Evolutionary conservation across 78 protist species (phyloP), one percentile per base, ranked within the genome.

Genomic region (Chrysochromulina tobinii): DNA sequence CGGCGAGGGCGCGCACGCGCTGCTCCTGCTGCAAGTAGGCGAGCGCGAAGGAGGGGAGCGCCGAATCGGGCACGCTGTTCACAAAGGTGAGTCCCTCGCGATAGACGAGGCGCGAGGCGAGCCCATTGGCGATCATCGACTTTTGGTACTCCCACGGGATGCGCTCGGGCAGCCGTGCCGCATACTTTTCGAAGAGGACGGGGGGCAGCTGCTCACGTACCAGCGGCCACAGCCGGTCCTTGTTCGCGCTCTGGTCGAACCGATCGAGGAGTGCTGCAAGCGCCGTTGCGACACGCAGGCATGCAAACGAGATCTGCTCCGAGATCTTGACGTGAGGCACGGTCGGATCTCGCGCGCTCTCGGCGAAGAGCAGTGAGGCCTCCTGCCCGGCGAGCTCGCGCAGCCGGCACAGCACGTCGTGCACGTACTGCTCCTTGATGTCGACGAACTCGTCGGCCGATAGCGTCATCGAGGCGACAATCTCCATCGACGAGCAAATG

Each of bases 191-290:
- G 57, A 75, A 75, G 58, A 75, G 57, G 11, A 18, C 27, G 7
- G 83, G 27, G 20, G 83, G 83, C 20, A 75, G 58, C 5, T 50
- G 83, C 83, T 75, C 83, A 57, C 83, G 51, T 57, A 50, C 50
- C n/a, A 75, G 83, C 54, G 83, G 83, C 83, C 83, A 75, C 58
- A 75, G 83, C 83, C 83, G 83, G 58, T 50, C 25, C 83, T 75
- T 75, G 5, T 18, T 54, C 1, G 12, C 15, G 27, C 38, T 38
- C 38, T 6, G n/a, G 23, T 50, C 23, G n/a, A 75, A 50, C 57
- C 38, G 1, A 1, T 75, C 83, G 25, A 75, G 15, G 25, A 3
- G 27, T 14, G 7, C 18, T 11, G 20, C 83, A 4, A 18, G 23
- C 23, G 79, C 79, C 15, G 21, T 6, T 3, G 51, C 4, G 51